phyloP scores from a whole-genome alignment of 108 stramenopile species.

The Cylindrotheca closterium region DNA sequence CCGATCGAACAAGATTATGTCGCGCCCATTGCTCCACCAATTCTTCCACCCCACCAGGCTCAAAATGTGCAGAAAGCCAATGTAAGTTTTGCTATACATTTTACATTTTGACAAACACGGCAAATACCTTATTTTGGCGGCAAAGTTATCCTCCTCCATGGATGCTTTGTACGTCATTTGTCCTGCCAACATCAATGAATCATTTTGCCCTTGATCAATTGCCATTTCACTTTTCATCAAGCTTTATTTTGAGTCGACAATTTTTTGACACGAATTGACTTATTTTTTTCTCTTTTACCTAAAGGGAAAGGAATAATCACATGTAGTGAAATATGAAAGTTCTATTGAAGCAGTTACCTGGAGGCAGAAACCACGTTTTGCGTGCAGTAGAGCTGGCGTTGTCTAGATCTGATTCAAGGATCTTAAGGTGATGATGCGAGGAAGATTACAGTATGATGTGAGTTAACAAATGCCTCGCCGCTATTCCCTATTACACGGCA shows the following conservation, averaged over 20 bases:
- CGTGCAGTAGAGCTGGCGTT: too few species aligned
- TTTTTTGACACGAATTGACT: conserved; percentile 4
- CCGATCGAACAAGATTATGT: conserved; percentile 52
- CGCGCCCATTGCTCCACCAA: conserved; percentile 69
- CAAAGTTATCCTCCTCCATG: neutral
- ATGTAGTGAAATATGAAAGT: too few species aligned
- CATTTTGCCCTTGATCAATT: conserved; percentile 45
- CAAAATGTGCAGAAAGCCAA: conserved; percentile 4
- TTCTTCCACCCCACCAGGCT: conserved; percentile 69
- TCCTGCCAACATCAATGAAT: conserved; percentile 37
- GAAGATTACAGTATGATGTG: too few species aligned
- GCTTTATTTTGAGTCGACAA: conserved; percentile 39
- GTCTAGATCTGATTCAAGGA: too few species aligned
- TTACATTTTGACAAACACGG: neutral
- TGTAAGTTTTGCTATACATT: neutral
- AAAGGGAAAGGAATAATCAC: too few species aligned
- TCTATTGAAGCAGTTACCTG: too few species aligned
- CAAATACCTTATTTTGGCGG: neutral
- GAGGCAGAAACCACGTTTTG: too few species aligned
- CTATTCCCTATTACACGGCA: too few species aligned
- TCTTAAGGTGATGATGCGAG: too few species aligned
- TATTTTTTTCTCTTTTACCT: too few species aligned
- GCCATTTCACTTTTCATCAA: conserved; percentile 28
- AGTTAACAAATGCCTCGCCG: too few species aligned
- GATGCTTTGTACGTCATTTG: conserved; percentile 9